These are phyloP conservation scores for Aspergillus thermomutatus DNA, from an alignment of 2,329 filamentous ascomycete species.

Conservation along the genomic window DNA sequence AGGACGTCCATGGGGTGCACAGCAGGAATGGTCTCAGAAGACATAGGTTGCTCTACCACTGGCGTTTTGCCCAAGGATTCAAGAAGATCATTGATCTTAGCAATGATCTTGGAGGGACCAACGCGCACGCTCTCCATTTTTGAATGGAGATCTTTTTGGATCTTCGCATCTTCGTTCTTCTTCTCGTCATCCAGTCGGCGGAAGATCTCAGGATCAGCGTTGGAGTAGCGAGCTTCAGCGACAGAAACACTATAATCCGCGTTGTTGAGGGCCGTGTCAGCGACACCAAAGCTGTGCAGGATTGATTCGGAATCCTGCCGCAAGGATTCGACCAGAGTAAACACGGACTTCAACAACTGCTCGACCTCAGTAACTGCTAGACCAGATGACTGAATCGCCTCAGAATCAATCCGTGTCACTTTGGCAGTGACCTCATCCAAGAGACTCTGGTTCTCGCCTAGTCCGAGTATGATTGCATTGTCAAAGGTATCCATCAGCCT, in stretches of 20 bases:
- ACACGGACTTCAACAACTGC: slow-evolving; percentile 37
- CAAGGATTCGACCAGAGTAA: slow-evolving; percentile 39
- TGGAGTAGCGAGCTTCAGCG: slow-evolving; percentile 48
- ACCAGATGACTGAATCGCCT: slow-evolving; percentile 29
- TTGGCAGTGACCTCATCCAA: slow-evolving; percentile 48
- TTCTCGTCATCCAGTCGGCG: slow-evolving; percentile 45
- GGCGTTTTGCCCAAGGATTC: slow-evolving; percentile 30
- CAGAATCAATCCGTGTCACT: slow-evolving; percentile 36
- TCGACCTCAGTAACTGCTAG: slow-evolving; percentile 35
- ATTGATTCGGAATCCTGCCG: slow-evolving; percentile 45
- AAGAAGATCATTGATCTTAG: slow-evolving; percentile 39
- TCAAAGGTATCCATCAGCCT: slow-evolving; percentile 51
- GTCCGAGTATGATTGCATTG: slow-evolving; percentile 48
- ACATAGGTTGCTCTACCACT: slow-evolving; percentile 13
- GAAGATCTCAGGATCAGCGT: slow-evolving; percentile 42
- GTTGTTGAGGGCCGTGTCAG: slow-evolving; percentile 50
- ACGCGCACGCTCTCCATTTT: slow-evolving; percentile 43
- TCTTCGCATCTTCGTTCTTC: slow-evolving; percentile 47
- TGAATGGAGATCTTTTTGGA: slow-evolving; percentile 40
- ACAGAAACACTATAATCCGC: slow-evolving; percentile 54
- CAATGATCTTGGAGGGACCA: slow-evolving; percentile 35
- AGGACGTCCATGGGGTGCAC: slow-evolving; percentile 13
- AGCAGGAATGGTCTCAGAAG: slow-evolving; percentile 9
- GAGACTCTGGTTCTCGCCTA: slow-evolving; percentile 51
- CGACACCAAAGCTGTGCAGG: slow-evolving; percentile 44